These are phyloP conservation scores for Ceratobasidium sp. DNA, from an alignment of 1,284 basidiomycete genomes.

Conservation along the genomic window DNA sequence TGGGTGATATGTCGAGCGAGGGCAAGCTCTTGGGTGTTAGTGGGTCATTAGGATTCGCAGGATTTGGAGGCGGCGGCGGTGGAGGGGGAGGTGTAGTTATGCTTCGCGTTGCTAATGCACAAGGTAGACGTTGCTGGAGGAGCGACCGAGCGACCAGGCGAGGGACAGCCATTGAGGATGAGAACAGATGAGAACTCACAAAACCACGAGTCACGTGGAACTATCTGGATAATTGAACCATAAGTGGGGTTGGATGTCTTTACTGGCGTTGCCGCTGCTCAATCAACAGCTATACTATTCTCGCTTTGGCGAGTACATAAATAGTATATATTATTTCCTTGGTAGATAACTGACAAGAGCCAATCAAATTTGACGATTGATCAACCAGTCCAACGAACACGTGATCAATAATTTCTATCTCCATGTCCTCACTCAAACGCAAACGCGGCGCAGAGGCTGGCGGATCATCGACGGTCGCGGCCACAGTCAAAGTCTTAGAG, in stretches of 20 bases:
- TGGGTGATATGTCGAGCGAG: constrained; percentile 35
- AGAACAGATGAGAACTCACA: neutral
- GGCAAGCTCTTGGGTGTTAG: constrained; percentile 54
- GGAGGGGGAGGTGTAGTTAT: constrained; percentile 57
- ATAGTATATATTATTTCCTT: no score
- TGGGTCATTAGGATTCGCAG: constrained; percentile 54
- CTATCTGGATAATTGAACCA: neutral
- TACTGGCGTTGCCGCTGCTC: neutral
- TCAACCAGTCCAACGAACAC: neutral
- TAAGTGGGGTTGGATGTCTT: neutral
- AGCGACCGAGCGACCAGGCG: constrained; percentile 21
- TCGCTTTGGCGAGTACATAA: no score
- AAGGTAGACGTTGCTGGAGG: constrained; percentile 15
- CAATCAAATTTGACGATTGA: neutral
- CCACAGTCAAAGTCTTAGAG: constrained; percentile 58
- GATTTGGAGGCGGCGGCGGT: constrained; percentile 48
- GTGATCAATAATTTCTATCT: constrained; percentile 38
- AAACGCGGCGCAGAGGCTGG: constrained; percentile 36
- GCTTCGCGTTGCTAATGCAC: constrained; percentile 45
- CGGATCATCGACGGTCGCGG: neutral
- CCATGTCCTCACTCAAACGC: constrained; percentile 36
- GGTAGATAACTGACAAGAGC: neutral
- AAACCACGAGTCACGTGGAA: constrained; percentile 30
- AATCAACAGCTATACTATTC: no score
- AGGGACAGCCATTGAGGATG: constrained; percentile 26